phyloP scores from a whole-genome alignment of 2,329 filamentous ascomycete species.

The Colletotrichum karsti region DNA sequence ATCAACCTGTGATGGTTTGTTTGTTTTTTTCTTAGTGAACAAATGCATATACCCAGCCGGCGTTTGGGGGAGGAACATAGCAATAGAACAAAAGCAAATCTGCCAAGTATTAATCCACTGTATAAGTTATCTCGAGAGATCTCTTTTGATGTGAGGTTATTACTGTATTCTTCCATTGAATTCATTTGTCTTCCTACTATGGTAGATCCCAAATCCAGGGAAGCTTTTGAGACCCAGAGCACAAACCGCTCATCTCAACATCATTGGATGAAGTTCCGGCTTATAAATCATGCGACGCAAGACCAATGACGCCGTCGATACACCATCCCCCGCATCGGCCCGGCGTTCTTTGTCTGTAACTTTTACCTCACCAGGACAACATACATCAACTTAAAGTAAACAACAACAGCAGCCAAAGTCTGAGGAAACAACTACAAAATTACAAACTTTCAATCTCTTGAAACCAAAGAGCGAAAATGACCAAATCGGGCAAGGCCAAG shows the following conservation, averaged over 20 bases:
- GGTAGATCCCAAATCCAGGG: no score
- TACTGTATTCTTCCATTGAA: no score
- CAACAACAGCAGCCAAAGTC: no score
- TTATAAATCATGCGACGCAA: slow-evolving; percentile 24
- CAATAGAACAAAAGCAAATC: slow-evolving; percentile 2
- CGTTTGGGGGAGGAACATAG: slow-evolving; percentile 6
- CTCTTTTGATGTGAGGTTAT: no score
- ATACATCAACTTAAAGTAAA: no score
- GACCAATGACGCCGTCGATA: slow-evolving; percentile 18
- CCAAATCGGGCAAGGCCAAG: slow-evolving; percentile 41
- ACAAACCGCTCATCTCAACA: no score
- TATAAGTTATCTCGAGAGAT: no score
- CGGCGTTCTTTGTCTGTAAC: not conserved
- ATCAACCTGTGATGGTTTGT: slow-evolving; percentile 71
- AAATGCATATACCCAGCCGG: slow-evolving; percentile 25
- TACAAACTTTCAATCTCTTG: not conserved
- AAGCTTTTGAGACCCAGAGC: not conserved
- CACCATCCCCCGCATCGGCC: slow-evolving; percentile 1
- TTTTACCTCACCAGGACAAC: no score
- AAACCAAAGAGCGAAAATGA: not conserved
- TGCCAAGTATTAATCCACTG: not conserved
- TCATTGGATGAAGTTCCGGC: not conserved
- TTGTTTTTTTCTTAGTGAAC: slow-evolving; percentile 5
- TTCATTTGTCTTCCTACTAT: no score
- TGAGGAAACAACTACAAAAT: not conserved